Percentiles rank a stretch among this genome's conserved stretches.
Evolutionary conservation across 2,329 filamentous ascomycete genomes (phyloP).

Genomic region (Aspergillus neoniger): DNA sequence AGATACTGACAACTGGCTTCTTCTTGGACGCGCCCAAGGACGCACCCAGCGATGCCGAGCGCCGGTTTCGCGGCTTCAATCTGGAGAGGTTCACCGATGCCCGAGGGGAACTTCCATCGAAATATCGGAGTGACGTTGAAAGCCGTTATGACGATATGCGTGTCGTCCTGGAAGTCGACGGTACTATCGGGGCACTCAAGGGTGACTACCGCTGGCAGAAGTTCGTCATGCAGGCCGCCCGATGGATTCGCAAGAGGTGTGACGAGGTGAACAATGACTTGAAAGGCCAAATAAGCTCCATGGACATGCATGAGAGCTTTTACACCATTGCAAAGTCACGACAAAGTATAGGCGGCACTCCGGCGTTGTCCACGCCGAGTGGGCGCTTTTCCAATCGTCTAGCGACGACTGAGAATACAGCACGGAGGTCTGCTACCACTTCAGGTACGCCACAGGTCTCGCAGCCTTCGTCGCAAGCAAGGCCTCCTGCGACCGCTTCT

Average conservation of each 20-base stretch:
- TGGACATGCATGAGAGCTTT: conserved; percentile 32
- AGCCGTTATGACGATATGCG: conserved; percentile 44
- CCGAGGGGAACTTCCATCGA: conserved; percentile 40
- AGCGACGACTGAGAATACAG: background rate
- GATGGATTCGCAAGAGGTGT: conserved; percentile 51
- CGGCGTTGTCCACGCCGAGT: conserved; percentile 2
- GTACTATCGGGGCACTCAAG: conserved; percentile 45
- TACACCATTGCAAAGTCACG: conserved; percentile 12
- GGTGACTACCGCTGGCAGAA: conserved; percentile 52
- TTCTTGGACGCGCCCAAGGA: conserved; percentile 28
- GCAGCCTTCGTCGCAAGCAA: background rate
- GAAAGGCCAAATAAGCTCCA: conserved; percentile 45
- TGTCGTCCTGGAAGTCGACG: conserved; percentile 37
- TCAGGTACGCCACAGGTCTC: background rate
- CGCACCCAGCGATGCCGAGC: conserved; percentile 6
- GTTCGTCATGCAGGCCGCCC: conserved; percentile 48
- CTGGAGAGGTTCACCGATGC: conserved; percentile 40
- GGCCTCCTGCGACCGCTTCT: background rate
- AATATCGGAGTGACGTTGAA: conserved; percentile 37
- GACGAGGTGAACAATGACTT: conserved; percentile 50
- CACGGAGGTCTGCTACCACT: background rate
- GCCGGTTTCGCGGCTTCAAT: conserved; percentile 30
- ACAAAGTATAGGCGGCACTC: conserved; percentile 25
- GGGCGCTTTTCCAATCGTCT: background rate
- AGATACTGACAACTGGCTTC: conserved; percentile 47